phyloP scores from a whole-genome alignment of 2,329 filamentous ascomycete genomes.

The Trichoderma atroviride region DNA sequence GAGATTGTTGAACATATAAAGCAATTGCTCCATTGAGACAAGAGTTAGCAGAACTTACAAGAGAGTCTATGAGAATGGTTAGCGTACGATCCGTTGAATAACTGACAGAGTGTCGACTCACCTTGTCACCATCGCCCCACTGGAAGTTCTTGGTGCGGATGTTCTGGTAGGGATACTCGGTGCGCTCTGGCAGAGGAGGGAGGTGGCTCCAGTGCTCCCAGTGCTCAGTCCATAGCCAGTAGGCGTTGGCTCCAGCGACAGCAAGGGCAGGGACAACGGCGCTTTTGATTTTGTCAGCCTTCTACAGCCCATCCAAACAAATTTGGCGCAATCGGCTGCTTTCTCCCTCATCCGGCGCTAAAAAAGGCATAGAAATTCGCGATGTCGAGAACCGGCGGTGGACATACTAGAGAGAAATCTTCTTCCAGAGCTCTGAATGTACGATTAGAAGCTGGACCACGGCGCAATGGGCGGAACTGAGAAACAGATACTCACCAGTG shows the following conservation, averaged over 20 bases:
- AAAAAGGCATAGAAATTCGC: constrained; percentile 33
- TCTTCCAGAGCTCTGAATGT: constrained; percentile 82
- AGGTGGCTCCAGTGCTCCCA: constrained; percentile 94
- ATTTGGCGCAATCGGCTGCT: background rate
- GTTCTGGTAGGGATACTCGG: constrained; percentile 97
- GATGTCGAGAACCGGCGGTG: constrained; percentile 28
- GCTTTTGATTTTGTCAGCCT: constrained; percentile 50
- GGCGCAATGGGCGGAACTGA: background rate
- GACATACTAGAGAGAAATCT: constrained; percentile 92
- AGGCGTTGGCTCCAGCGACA: constrained; percentile 78
- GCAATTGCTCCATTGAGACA: background rate
- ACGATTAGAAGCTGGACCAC: constrained; percentile 38
- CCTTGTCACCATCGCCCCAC: constrained; percentile 97
- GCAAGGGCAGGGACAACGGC: constrained; percentile 73
- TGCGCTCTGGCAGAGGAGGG: constrained; percentile 84
- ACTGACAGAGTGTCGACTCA: constrained; percentile 40
- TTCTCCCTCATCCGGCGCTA: background rate
- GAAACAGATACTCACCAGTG: constrained; percentile 65
- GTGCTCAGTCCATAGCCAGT: constrained; percentile 89
- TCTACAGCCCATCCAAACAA: constrained; percentile 25
- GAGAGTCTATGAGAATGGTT: constrained; percentile 54
- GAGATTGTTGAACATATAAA: background rate
- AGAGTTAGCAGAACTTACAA: constrained; percentile 37
- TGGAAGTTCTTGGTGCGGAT: constrained; percentile 94
- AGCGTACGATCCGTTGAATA: constrained; percentile 30